Base-by-base conservation (phyloP, 352 stramenopile genomes). In the Globisporangium abappressorium region DNA sequence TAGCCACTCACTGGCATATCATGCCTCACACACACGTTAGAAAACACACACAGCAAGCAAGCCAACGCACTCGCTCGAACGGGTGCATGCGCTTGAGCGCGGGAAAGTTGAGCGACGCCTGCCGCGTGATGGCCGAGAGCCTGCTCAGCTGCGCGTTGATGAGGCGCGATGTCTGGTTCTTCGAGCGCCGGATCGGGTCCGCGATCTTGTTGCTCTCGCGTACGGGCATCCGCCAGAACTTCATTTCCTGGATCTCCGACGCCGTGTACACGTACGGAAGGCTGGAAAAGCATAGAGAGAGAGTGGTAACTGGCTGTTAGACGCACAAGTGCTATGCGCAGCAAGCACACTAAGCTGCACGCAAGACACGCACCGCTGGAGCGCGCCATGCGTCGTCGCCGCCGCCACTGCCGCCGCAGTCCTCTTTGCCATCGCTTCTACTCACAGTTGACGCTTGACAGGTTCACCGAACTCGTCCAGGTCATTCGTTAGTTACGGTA, bases 221-320 rank as follows among this genome's bases (percentile, higher is more conserved):
- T 69, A 91, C 72, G 33, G 70, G 69, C 33, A 82, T 71, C 28
- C 83, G 80, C 88, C 88, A 96, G 71, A 96, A 94, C 67, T 88
- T 87, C 88, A 96, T 96, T 70, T 93, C 82, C 72, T 91, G 81
- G 64, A 95, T 92, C 79, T 95, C 87, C 5, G 75, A 79, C 5
- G 84, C 84, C 59, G 87, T 95, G 76, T 87, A 74, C 46, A 95
- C 82, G 60, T 93, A 95, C 65, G 87, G 87, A 49, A 95, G 71
- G 30, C 87, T 93, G 26, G 6, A 11, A 11, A n/a, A 14, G 62
- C 22, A 63, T 20, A 46, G 30, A 61, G 22, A 59, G 22, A 36
- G 46, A 59, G 12, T n/a, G 47, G 8, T 1, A 43, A 18, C 12
- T 20, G 38, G 0, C 12, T 6, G 11, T 54, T 36, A 70, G 26